These are phyloP conservation scores for Zizania palustris DNA, from an alignment of 202 grass and related monocot genomes.

Conservation along the genomic window DNA sequence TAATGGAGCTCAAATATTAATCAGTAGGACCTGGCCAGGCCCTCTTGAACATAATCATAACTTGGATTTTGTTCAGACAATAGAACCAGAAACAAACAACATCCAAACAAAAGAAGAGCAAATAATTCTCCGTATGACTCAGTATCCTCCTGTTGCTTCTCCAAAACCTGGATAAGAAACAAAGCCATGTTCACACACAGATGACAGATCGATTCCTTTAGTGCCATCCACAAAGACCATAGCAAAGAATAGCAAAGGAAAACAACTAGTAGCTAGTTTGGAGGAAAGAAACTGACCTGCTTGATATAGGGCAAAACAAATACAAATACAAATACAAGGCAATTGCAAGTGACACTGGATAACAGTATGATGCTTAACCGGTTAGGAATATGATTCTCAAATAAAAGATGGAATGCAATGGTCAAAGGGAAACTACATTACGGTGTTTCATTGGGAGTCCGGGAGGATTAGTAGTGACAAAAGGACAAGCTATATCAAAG, in stretches of 20 bases:
- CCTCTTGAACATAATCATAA: conserved; percentile 6
- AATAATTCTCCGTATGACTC: not conserved
- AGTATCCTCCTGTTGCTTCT: conserved; percentile 21
- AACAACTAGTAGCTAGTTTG: conserved; percentile 10
- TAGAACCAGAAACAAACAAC: conserved; percentile 18
- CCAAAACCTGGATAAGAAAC: conserved; percentile 39
- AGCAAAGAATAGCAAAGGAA: not conserved
- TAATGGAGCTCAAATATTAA: conserved; percentile 37
- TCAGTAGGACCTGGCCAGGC: conserved; percentile 6
- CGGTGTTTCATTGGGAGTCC: not conserved
- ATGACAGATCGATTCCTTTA: not conserved
- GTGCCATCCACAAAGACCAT: not conserved
- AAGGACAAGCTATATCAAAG: conserved; percentile 15
- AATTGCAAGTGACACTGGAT: conserved; percentile 3
- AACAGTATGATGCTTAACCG: not conserved
- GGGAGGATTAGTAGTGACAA: conserved; percentile 10
- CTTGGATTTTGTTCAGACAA: conserved; percentile 2
- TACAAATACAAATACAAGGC: not conserved
- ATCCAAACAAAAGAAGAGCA: conserved; percentile 17
- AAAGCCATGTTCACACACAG: not conserved
- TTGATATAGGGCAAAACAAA: not conserved
- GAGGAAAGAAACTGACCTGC: conserved; percentile 19
- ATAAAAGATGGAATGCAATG: conserved; percentile 7
- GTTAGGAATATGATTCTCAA: conserved; percentile 32
- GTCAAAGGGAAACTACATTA: conserved; percentile 19